Conservation (phyloP, 768 basidiomycete species). For the Leccinum arenicola region DNA sequence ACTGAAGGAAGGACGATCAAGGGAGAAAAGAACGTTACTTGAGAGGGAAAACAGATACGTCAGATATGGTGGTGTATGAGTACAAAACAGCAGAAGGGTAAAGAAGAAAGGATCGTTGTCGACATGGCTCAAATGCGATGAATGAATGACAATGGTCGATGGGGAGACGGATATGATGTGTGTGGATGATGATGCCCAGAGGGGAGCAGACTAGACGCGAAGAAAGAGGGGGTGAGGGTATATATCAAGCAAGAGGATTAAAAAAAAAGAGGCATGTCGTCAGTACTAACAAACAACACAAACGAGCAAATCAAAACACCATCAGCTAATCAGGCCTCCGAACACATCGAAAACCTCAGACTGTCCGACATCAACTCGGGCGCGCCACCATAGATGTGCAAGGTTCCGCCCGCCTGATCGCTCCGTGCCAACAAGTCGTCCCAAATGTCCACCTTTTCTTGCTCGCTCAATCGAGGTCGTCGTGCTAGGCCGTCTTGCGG, state of each 20-base stretch:
- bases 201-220: not conserved
- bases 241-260: not conserved
- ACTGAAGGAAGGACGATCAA: not conserved
- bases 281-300: not conserved
- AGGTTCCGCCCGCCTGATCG: slow-evolving; percentile 68
- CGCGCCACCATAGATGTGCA: slow-evolving; percentile 44
- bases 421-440: slow-evolving; percentile 65
- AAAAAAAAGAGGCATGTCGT: not conserved
- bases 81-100: not conserved
- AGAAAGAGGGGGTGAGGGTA: not conserved
- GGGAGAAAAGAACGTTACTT: not conserved
- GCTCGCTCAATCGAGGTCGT: slow-evolving; percentile 49
- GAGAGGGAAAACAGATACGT: not conserved
- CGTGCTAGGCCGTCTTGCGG: slow-evolving; percentile 22
- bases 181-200: not conserved
- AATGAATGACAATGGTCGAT: not conserved
- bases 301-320: not conserved
- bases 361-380: slow-evolving; percentile 43
- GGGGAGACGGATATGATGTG: not conserved
- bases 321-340: slow-evolving; percentile 12
- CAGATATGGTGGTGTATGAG: not conserved
- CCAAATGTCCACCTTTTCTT: slow-evolving; percentile 73
- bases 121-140: not conserved
- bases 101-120: not conserved
- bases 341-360: slow-evolving; percentile 36